Evolutionary conservation across 2,329 filamentous ascomycete species (phyloP), one percentile per base, ranked within the genome.

Genomic region (Aureobasidium mangrovei): DNA sequence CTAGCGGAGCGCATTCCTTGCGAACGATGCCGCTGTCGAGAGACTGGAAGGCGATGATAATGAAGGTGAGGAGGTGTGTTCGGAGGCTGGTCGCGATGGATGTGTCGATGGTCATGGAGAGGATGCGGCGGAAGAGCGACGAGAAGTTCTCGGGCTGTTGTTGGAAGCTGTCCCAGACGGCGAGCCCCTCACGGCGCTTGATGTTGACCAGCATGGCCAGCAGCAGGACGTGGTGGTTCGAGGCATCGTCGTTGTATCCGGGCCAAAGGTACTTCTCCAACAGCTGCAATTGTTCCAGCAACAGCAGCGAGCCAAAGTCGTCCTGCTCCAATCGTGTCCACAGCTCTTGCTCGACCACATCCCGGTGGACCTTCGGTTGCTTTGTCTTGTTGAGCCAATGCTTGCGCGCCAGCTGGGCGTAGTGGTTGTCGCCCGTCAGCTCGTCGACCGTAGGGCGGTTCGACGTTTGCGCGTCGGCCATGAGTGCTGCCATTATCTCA

Each of bases 221-320:
- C 58, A 98, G 77, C 33, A 97, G 76, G 53, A 96, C 85, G 68
- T 98, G 91, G 64, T 90, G 85, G 68, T 98, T 94, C 32, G 91
- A 95, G 3, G 89, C 83, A 63, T 93, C 84, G 60, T 95, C 88
- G 9, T 80, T 83, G 68, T 94, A 98, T 49, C 86, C 88, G 43
- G 93, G 93, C 93, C 93, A 98, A 29, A 98, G 78, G 67, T 95
- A 97, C 65, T 88, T 86, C 69, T 98, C 93, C 56, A 98, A 72
- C 40, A 91, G 83, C 73, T 96, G 93, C 62, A 97, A 72, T 62
- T 90, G 91, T 71, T 98, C 93, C 54, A 98, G 77, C 28, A 88
- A 80, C 60, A 95, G 74, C 26, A 98, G 77, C 4, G 86, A 86
- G 33, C 81, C 77, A 66, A 96, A 97, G 54, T 81, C 78, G 53